Evolutionary conservation across 768 basidiomycete species (phyloP).

Genomic region (Gymnopilus dilepis): DNA sequence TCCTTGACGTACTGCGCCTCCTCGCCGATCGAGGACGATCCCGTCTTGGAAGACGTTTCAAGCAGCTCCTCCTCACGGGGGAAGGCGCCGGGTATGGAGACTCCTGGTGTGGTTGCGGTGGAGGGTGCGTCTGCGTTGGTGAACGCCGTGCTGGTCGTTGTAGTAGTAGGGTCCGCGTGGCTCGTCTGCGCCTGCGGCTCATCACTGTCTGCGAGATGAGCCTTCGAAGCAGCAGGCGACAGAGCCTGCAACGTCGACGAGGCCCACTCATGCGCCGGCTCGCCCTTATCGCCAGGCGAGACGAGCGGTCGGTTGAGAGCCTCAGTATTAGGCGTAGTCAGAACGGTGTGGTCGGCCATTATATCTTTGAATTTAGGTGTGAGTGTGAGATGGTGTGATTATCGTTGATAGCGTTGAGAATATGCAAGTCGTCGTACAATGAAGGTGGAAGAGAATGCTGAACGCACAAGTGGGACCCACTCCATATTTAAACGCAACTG

Average conservation of each 20-base stretch:
- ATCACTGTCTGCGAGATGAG: neutral
- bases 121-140: neutral
- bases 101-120: neutral
- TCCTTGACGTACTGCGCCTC: neutral
- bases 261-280: neutral
- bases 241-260: neutral
- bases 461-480: neutral
- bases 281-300: neutral
- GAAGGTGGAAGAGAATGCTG: neutral
- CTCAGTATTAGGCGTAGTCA: neutral
- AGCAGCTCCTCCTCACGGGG: neutral
- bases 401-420: neutral
- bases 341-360: neutral
- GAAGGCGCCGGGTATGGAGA: neutral
- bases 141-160: too few relatives aligned
- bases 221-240: neutral
- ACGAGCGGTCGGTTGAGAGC: neutral
- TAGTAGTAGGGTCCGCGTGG: neutral
- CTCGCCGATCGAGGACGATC: neutral
- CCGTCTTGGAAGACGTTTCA: neutral
- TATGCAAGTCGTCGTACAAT: neutral
- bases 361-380: neutral
- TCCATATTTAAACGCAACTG: constrained; percentile 2
- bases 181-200: neutral
- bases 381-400: too few relatives aligned